phyloP scores from a whole-genome alignment of 805 yeast genomes.

The Candida corydali region DNA sequence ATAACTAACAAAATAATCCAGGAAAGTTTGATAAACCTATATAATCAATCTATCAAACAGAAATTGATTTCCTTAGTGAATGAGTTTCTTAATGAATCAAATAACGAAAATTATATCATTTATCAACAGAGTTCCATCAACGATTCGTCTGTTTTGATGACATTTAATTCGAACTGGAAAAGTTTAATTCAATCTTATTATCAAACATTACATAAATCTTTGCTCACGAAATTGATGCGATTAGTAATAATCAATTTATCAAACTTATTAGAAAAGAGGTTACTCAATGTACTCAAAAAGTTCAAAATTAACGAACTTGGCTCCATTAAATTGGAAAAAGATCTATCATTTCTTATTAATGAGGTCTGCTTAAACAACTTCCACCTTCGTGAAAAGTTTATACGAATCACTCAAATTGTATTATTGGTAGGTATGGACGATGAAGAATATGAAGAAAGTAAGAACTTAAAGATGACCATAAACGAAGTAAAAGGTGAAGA shows the following conservation, averaged over 20 bases:
- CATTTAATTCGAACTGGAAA: slow-evolving; percentile 65
- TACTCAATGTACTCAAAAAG: slow-evolving; percentile 61
- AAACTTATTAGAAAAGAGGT: slow-evolving; percentile 55
- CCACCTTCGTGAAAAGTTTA: slow-evolving; percentile 70
- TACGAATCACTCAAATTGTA: slow-evolving; percentile 79
- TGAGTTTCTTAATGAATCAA: slow-evolving; percentile 38
- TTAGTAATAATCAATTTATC: slow-evolving; percentile 54
- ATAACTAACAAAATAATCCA: slow-evolving; percentile 37
- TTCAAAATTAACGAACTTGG: slow-evolving; percentile 72
- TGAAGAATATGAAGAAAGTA: slow-evolving; percentile 40
- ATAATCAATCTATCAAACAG: slow-evolving; percentile 44
- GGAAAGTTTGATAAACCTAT: slow-evolving; percentile 46
- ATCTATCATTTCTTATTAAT: slow-evolving; percentile 67
- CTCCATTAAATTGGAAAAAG: slow-evolving; percentile 77
- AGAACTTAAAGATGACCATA: slow-evolving; percentile 12
- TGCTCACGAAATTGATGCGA: slow-evolving; percentile 47
- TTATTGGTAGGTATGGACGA: slow-evolving; percentile 81
- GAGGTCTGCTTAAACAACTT: slow-evolving; percentile 72
- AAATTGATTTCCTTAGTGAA: slow-evolving; percentile 40
- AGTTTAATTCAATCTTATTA: slow-evolving; percentile 60
- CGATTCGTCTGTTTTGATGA: slow-evolving; percentile 32
- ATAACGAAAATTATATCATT: slow-evolving; percentile 27
- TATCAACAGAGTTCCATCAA: slow-evolving; percentile 24
- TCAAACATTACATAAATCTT: slow-evolving; percentile 47
- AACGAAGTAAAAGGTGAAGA: slow-evolving; percentile 28